These are phyloP conservation scores for Eucalyptus pauciflora DNA, from an alignment of 345 rosid species.

Conservation along the genomic window DNA sequence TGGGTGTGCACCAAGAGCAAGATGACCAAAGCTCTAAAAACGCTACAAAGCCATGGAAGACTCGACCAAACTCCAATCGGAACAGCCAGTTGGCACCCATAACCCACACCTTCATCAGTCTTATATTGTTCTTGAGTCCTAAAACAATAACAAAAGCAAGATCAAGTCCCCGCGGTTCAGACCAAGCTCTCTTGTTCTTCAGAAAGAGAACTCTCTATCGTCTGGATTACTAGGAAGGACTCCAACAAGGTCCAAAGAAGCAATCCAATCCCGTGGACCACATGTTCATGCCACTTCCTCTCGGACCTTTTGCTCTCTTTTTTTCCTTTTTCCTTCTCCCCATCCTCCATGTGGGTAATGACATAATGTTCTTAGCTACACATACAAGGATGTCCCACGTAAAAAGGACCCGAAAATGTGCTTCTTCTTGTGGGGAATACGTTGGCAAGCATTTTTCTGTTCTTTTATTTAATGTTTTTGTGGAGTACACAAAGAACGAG, in stretches of 20 bases:
- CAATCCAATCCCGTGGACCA: background rate
- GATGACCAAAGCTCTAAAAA: background rate
- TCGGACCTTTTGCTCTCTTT: background rate
- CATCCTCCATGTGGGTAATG: background rate
- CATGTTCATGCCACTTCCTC: background rate
- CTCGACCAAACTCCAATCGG: background rate
- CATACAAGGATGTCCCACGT: background rate
- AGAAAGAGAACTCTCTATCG: background rate
- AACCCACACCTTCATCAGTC: background rate
- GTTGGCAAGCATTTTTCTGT: background rate
- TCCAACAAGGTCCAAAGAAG: background rate
- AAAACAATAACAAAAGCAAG: background rate
- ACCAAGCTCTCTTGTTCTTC: background rate
- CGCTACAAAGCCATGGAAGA: background rate
- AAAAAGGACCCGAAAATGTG: background rate
- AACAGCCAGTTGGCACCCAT: background rate
- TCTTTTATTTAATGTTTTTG: background rate
- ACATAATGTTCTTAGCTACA: background rate
- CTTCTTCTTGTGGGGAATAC: background rate
- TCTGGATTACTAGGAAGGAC: background rate
- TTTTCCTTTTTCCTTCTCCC: background rate
- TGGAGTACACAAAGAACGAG: background rate
- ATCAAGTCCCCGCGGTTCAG: background rate
- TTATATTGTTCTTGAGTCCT: background rate
- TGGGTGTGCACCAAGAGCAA: background rate